Conservation (phyloP, 176 grass and related monocot species). For the Phoenix dactylifera region DNA sequence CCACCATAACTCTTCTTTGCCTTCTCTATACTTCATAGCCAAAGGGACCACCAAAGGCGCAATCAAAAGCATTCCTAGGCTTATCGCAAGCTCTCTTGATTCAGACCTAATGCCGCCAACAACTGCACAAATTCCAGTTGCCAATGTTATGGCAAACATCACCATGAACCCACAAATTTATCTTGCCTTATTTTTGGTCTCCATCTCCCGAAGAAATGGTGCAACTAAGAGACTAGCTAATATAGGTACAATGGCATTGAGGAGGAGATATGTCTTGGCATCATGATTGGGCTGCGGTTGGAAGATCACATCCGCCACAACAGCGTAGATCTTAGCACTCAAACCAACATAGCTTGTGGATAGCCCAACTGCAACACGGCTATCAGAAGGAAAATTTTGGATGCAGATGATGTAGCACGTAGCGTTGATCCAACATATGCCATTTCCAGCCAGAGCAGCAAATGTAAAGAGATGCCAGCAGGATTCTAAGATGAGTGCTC, state of each 20-base stretch:
- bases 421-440: slow-evolving; percentile 98
- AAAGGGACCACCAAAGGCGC: slow-evolving; percentile 54
- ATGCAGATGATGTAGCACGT: slow-evolving; percentile 93
- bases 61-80: slow-evolving; percentile 54
- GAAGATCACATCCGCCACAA: slow-evolving; percentile 35
- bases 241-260: slow-evolving; percentile 75
- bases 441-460: slow-evolving; percentile 75
- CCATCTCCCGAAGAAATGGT: slow-evolving; percentile 49
- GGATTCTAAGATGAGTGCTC: slow-evolving; percentile 9
- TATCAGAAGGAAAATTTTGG: slow-evolving; percentile 62
- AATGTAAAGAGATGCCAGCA: slow-evolving; percentile 79
- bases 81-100: slow-evolving; percentile 40
- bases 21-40: slow-evolving; percentile 33
- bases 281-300: not conserved
- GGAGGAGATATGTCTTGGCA: slow-evolving; percentile 65
- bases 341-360: slow-evolving; percentile 84
- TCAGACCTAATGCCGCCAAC: slow-evolving; percentile 49
- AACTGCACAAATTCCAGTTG: slow-evolving; percentile 65
- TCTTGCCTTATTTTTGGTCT: not conserved
- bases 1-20: slow-evolving; percentile 29
- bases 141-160: slow-evolving; percentile 75
- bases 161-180: slow-evolving; percentile 38
- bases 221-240: slow-evolving; percentile 30
- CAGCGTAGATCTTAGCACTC: slow-evolving; percentile 86
- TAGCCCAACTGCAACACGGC: slow-evolving; percentile 66